Evolutionary conservation across 2,329 filamentous ascomycete genomes (phyloP).

Genomic region (Fusarium tupiense): DNA sequence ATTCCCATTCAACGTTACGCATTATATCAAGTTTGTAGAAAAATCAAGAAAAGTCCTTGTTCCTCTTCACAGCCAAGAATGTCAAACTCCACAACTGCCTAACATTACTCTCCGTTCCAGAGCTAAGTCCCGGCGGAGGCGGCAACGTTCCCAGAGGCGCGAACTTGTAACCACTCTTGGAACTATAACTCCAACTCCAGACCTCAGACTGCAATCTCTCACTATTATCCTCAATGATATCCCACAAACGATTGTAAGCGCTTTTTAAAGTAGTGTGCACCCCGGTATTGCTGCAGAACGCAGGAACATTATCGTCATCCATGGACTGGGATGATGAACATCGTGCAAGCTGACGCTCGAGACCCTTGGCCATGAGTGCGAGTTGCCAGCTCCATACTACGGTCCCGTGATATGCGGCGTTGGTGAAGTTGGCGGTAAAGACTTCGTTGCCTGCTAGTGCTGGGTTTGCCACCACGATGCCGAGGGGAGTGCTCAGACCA

Average conservation of each 20-base stretch:
- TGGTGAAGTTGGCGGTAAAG: conserved; percentile 63
- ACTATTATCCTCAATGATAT: conserved; percentile 65
- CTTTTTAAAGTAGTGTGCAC: conserved; percentile 57
- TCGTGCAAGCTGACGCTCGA: conserved; percentile 65
- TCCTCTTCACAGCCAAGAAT: conserved; percentile 31
- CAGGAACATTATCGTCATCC: conserved; percentile 42
- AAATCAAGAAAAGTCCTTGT: not conserved
- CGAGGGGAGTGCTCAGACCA: conserved; percentile 64
- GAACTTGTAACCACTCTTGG: conserved; percentile 30
- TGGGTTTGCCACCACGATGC: conserved; percentile 69
- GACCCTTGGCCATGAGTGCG: conserved; percentile 70
- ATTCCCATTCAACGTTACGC: accelerated
- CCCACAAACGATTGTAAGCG: conserved; percentile 70
- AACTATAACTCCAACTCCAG: conserved; percentile 68
- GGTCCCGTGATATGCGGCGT: conserved; percentile 68
- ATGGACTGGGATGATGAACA: conserved; percentile 47
- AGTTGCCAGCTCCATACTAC: conserved; percentile 74
- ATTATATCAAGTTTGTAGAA: no score
- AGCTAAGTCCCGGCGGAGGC: conserved; percentile 12
- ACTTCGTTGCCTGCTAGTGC: conserved; percentile 61
- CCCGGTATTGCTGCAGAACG: conserved; percentile 59
- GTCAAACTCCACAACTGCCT: conserved; percentile 35
- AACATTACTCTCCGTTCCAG: conserved; percentile 33
- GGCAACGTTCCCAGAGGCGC: conserved; percentile 37
- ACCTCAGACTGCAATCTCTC: conserved; percentile 65